Conservation (phyloP, 768 basidiomycete species). For the Collybiopsis confluens region DNA sequence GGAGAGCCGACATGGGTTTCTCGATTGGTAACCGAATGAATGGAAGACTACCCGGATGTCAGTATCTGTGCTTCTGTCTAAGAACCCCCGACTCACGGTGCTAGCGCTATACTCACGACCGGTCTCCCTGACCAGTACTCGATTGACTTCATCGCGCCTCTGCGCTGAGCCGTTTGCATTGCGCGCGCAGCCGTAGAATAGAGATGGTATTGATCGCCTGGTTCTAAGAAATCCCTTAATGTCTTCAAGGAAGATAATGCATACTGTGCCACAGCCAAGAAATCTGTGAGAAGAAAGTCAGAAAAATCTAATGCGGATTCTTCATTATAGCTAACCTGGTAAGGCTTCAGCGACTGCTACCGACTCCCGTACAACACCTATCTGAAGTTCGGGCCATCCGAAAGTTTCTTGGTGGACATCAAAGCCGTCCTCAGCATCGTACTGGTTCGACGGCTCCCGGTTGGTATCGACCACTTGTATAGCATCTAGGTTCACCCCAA, state of each 20-base stretch:
- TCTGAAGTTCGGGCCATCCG: conserved; percentile 95
- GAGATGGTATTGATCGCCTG: conserved; percentile 78
- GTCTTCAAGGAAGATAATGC: conserved; percentile 82
- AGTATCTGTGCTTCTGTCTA: conserved; percentile 6
- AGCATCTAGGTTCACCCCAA: conserved; percentile 79
- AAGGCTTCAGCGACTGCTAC: conserved; percentile 88
- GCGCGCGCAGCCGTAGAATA: conserved; percentile 71
- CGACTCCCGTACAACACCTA: conserved; percentile 90
- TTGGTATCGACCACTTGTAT: conserved; percentile 45
- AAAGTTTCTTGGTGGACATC: conserved; percentile 48
- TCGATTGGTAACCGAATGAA: conserved; percentile 68
- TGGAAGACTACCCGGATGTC: conserved; percentile 49
- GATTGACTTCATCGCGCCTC: conserved; percentile 67
- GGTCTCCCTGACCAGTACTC: conserved; percentile 89
- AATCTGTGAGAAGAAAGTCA: conserved; percentile 48
- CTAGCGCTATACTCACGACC: conserved; percentile 72
- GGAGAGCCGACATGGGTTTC: conserved; percentile 58
- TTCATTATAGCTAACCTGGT: conserved; percentile 61
- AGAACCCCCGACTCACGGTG: conserved; percentile 53
- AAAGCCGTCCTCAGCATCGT: conserved; percentile 37
- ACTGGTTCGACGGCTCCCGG: conserved; percentile 16
- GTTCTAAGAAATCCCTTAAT: conserved; percentile 62
- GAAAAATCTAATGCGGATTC: conserved; percentile 1
- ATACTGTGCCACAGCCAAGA: conserved; percentile 80
- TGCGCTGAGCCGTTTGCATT: conserved; percentile 65